Evolutionary conservation across 2,329 filamentous ascomycete species (phyloP).

Genomic region (Waltergamsia citrina): DNA sequence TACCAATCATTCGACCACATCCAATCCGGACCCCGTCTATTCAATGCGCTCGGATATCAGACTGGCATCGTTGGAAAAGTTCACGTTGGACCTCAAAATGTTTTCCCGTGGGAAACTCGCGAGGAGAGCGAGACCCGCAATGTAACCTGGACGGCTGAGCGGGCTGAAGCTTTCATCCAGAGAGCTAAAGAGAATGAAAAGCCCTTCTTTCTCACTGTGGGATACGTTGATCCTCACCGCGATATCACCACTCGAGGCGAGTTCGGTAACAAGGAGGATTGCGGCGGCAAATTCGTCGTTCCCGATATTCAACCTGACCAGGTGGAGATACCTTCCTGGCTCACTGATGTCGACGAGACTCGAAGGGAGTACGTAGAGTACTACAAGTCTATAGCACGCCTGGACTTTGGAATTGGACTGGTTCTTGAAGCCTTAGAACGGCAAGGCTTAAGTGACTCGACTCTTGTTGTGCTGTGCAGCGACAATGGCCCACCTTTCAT

Average conservation of each 20-base stretch:
- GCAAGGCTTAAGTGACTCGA: conserved; percentile 21
- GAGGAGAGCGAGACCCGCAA: conserved; percentile 32
- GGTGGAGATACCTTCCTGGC: conserved; percentile 27
- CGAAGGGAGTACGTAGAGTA: conserved; percentile 33
- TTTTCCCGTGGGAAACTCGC: conserved; percentile 30
- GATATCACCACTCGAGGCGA: conserved; percentile 23
- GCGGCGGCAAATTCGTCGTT: neutral
- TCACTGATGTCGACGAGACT: conserved; percentile 27
- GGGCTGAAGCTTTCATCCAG: conserved; percentile 26
- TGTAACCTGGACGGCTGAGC: conserved; percentile 27
- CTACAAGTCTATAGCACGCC: conserved; percentile 26
- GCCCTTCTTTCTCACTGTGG: conserved; percentile 35
- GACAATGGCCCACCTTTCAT: conserved; percentile 40
- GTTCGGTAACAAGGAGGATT: conserved; percentile 26
- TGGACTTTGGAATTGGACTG: conserved; percentile 31
- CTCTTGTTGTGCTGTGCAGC: conserved; percentile 34
- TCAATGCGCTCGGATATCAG: conserved; percentile 28
- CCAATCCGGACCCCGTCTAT: conserved; percentile 26
- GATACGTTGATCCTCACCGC: conserved; percentile 36
- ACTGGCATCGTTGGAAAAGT: conserved; percentile 39
- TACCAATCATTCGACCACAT: conserved; percentile 34
- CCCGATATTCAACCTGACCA: conserved; percentile 13
- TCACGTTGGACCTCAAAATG: conserved; percentile 29
- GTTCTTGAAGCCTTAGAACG: conserved; percentile 23
- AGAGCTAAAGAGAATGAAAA: conserved; percentile 15